Evolutionary conservation across 2,329 filamentous ascomycete species (phyloP), one percentile per base, ranked within the genome.

Genomic region (Rutstroemia sp.): DNA sequence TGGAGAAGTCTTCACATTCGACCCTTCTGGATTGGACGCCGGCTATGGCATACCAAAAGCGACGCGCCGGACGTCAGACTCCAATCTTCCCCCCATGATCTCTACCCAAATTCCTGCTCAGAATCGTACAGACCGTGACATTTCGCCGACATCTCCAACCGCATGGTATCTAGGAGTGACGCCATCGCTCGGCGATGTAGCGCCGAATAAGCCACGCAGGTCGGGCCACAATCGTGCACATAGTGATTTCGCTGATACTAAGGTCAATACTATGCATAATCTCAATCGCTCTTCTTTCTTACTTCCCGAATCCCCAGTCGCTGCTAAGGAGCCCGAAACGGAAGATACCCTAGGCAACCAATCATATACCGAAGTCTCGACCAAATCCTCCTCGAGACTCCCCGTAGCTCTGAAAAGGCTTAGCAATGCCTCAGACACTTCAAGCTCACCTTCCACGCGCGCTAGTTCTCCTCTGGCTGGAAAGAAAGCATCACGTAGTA

Each of bases 1-100:
- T 72, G 88, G 88, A 39, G 89, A 92, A 70, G 79, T 92, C 62
- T 73, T 83, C 27, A 78, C 82, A n/a, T 76, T 82, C 39, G 77
- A 82, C 62, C 76, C 75, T 64, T 76, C 80, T 62, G 67, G 76
- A 25, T 71, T 75, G 19, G 73, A 78, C 49, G 73, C 76, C 52
- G 83, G 82, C 5, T 83, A 82, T 72, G 85, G 85, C 52, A 87
- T 87, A 61, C 61, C 67, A 48, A 66, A 74, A 50, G 73, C 78
- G 51, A 75, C 77, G 58, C 76, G 86, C 61, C 79, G 86, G 70
- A 85, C 85, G 21, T 89, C 87, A 45, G 88, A 92, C 66, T 85
- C 87, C n/a, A 83, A 79, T 67, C 71, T 87, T 61, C 77, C 79
- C 60, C 79, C 77, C 62, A 74, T 71, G 59, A 66, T 70, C 52